Percentiles rank a stretch among this genome's conserved stretches.
Evolutionary conservation across 441 rosid species (phyloP).

Genomic region (Hura crepitans): DNA sequence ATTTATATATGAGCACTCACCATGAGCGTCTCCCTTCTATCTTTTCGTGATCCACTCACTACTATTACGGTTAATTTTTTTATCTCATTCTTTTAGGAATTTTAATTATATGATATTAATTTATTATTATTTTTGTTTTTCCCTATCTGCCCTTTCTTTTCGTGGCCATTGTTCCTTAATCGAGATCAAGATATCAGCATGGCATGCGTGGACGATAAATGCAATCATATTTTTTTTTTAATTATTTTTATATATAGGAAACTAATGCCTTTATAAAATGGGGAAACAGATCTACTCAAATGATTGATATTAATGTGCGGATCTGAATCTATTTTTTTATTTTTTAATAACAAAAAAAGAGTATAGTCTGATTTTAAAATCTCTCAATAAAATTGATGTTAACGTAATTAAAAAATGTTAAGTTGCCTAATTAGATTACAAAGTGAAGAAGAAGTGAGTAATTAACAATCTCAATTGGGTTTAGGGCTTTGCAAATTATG

Average conservation of each 20-base stretch:
- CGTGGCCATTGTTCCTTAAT: constrained; percentile 4
- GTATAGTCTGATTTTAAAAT: too few relatives aligned
- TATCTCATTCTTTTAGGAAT: not conserved
- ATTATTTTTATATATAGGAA: too few relatives aligned
- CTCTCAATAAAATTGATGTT: too few relatives aligned
- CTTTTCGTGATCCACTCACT: constrained; percentile 30
- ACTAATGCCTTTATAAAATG: not conserved
- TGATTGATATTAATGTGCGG: not conserved
- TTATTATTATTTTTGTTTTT: too few relatives aligned
- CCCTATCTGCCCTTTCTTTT: not conserved
- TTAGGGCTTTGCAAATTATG: constrained; percentile 5
- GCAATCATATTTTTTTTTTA: too few relatives aligned
- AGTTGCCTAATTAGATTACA: not conserved
- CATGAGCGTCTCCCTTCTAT: not conserved
- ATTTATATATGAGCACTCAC: constrained; percentile 16
- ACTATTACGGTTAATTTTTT: too few relatives aligned
- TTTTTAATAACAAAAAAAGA: too few relatives aligned
- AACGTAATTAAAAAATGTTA: too few relatives aligned
- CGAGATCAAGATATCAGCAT: too few relatives aligned
- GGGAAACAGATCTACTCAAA: not conserved
- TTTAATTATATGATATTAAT: too few relatives aligned
- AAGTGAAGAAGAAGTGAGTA: not conserved
- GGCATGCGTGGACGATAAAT: too few relatives aligned
- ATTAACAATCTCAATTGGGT: not conserved
- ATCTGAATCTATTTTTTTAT: not conserved